A percentile compares a stretch with the other conserved stretches of the same genome.
Conservation (phyloP, 2,329 filamentous ascomycete genomes). For the Trichoderma atrobrunneum region DNA sequence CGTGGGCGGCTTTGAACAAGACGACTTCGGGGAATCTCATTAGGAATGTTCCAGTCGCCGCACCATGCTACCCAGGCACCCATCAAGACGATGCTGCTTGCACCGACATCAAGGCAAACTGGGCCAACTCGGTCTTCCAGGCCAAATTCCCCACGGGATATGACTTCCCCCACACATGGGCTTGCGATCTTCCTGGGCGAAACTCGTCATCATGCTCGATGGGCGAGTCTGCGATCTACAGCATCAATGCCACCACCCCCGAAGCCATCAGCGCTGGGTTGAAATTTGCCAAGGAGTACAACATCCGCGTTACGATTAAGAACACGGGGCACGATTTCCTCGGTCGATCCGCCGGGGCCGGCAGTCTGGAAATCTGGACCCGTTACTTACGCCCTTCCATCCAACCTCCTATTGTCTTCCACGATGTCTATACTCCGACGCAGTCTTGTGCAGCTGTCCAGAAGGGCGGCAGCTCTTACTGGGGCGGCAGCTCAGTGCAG, state of each 20-base stretch:
- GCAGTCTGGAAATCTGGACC: not conserved
- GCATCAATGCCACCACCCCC: not conserved
- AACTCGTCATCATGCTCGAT: not conserved
- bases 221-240: not conserved
- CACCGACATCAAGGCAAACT: not conserved
- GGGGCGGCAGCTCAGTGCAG: conserved; percentile 34
- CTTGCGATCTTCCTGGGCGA: not conserved
- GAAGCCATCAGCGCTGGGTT: too few species aligned
- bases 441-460: not conserved
- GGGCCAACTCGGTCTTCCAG: not conserved
- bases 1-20: not conserved
- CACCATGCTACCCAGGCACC: not conserved
- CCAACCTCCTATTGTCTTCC: not conserved
- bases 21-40: not conserved
- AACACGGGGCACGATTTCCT: too few species aligned
- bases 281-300: too few species aligned
- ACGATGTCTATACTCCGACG: not conserved
- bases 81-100: not conserved
- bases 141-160: not conserved
- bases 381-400: not conserved
- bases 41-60: not conserved
- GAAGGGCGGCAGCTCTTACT: conserved; percentile 17
- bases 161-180: not conserved
- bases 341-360: too few species aligned
- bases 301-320: too few species aligned